These are phyloP conservation scores for Vitis rupestris DNA, from an alignment of 164 flowering plant species.

Conservation along the genomic window DNA sequence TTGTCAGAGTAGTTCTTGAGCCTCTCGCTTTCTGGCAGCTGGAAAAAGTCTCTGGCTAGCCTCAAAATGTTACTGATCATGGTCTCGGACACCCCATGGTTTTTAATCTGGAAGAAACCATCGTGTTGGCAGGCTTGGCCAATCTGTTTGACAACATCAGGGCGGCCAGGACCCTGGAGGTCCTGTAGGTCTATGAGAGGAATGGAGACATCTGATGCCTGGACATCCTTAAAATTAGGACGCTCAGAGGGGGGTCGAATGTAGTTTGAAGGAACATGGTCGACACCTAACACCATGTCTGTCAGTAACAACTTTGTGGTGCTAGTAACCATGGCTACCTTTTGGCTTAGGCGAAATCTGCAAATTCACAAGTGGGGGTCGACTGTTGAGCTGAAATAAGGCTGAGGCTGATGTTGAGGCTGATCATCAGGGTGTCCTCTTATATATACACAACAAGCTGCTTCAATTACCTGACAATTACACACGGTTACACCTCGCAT, in stretches of 20 bases:
- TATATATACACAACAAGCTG: too few relatives aligned
- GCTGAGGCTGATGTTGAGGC: too few relatives aligned
- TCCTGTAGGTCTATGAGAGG: constrained; percentile 46
- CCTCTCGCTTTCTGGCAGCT: constrained; percentile 54
- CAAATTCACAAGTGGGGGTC: too few relatives aligned
- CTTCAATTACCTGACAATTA: too few relatives aligned
- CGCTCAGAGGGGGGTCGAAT: constrained; percentile 52
- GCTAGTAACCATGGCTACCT: not conserved
- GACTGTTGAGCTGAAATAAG: too few relatives aligned
- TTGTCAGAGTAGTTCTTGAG: constrained; percentile 59
- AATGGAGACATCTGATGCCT: constrained; percentile 26
- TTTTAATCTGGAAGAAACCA: constrained; percentile 72
- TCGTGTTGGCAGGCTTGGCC: constrained; percentile 41
- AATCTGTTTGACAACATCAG: constrained; percentile 32
- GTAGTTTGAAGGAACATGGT: constrained; percentile 36
- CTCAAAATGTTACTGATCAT: constrained; percentile 35
- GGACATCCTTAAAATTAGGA: constrained; percentile 33
- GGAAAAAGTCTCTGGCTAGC: constrained; percentile 48
- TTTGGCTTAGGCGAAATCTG: too few relatives aligned
- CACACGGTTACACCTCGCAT: too few relatives aligned
- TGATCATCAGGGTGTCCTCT: too few relatives aligned
- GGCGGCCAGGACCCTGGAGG: constrained; percentile 31
- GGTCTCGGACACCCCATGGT: constrained; percentile 55
- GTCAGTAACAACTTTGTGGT: constrained; percentile 22
- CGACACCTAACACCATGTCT: constrained; percentile 24